Evolutionary conservation across 2,329 filamentous ascomycete genomes (phyloP).

Genomic region (Exophiala lecanii-corni): DNA sequence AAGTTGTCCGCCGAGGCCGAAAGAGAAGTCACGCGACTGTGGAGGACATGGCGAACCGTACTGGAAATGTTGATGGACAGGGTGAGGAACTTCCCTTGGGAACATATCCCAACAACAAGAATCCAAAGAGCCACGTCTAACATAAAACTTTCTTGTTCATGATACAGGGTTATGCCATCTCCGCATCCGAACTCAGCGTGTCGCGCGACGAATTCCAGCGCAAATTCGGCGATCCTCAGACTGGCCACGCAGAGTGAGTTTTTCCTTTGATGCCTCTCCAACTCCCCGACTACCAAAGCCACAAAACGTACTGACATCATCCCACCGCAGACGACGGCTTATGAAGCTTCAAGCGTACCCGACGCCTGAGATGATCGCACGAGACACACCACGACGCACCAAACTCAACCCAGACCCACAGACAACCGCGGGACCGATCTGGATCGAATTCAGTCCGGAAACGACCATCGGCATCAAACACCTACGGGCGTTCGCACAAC

Average conservation of each 20-base stretch:
- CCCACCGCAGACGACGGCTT: constrained; percentile 63
- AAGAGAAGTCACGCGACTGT: constrained; percentile 58
- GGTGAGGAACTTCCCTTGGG: constrained; percentile 52
- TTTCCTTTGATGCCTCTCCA: background rate
- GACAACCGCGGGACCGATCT: constrained; percentile 79
- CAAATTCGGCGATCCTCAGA: constrained; percentile 64
- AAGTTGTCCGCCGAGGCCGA: constrained; percentile 20
- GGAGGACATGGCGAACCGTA: constrained; percentile 89
- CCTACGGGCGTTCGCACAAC: constrained; percentile 82
- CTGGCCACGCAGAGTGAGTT: constrained; percentile 24
- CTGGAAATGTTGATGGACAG: constrained; percentile 93
- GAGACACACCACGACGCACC: constrained; percentile 71
- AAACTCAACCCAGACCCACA: constrained; percentile 64
- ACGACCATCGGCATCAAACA: constrained; percentile 82
- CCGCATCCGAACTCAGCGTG: constrained; percentile 83
- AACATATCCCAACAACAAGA: background rate
- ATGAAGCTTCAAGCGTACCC: constrained; percentile 88
- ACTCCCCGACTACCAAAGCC: background rate
- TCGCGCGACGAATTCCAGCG: constrained; percentile 73
- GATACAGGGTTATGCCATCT: constrained; percentile 89
- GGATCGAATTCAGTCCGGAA: constrained; percentile 85
- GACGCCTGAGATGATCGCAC: constrained; percentile 75
- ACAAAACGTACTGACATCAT: constrained; percentile 3
- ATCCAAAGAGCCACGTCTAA: no score
- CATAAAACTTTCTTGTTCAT: constrained; percentile 13